Evolutionary conservation across 495 filamentous ascomycete species (phyloP).

Genomic region (Penicillium ucsense): DNA sequence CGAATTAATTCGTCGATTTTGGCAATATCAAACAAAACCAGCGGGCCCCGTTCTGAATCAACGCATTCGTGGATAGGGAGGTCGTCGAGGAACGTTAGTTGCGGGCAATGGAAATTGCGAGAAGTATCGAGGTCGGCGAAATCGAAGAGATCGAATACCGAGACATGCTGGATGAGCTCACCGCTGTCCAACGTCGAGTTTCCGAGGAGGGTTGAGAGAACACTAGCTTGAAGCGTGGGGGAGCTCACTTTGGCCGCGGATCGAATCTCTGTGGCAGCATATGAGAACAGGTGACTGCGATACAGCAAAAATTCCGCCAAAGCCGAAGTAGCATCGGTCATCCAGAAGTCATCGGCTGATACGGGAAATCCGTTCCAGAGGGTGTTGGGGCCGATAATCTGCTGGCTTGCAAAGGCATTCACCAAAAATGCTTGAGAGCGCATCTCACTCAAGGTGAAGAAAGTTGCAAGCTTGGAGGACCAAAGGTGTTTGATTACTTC

Average conservation of each 20-base stretch:
- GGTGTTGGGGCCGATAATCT: constrained; percentile 50
- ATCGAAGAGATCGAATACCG: constrained; percentile 88
- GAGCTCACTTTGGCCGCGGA: constrained; percentile 58
- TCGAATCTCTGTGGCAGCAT: constrained; percentile 74
- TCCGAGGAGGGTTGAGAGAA: constrained; percentile 71
- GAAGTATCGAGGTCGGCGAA: constrained; percentile 65
- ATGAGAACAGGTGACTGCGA: constrained; percentile 68
- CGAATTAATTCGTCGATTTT: constrained; percentile 52
- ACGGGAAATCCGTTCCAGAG: constrained; percentile 58
- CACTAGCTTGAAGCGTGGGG: constrained; percentile 64
- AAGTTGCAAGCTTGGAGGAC: constrained; percentile 71
- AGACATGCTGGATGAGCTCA: constrained; percentile 52
- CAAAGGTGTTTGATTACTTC: constrained; percentile 73
- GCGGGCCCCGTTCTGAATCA: constrained; percentile 38
- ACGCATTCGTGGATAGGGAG: constrained; percentile 53
- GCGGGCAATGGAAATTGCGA: constrained; percentile 36
- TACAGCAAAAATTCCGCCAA: constrained; percentile 65
- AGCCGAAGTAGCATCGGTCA: constrained; percentile 49
- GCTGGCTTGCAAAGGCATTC: constrained; percentile 54
- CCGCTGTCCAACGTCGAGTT: constrained; percentile 54
- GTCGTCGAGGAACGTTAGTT: constrained; percentile 45
- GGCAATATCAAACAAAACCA: constrained; percentile 46
- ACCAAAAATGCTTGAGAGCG: constrained; percentile 65
- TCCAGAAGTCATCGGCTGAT: constrained; percentile 50
- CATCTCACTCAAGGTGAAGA: constrained; percentile 65